A percentile compares a stretch with the other conserved stretches of the same genome.
Conservation (phyloP, 805 yeast species). For the Barnettozyma sp. region DNA sequence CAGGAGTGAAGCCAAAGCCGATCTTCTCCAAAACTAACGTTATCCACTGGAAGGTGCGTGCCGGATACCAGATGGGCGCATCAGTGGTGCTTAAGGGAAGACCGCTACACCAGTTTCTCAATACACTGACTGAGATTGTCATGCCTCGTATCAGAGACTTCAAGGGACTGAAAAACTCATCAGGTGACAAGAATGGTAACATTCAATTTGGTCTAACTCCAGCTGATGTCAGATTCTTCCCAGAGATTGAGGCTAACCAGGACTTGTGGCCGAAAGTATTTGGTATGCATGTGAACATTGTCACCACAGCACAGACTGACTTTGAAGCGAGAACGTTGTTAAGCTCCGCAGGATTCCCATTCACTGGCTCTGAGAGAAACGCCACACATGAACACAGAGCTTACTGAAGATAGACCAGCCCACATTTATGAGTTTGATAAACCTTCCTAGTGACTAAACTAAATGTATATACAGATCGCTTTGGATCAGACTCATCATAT, state of each 20-base stretch:
- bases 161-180: conserved; percentile 61
- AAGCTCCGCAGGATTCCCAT: conserved; percentile 79
- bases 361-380: conserved; percentile 45
- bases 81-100: conserved; percentile 70
- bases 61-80: conserved; percentile 89
- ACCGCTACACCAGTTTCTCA: conserved; percentile 76
- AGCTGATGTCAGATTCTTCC: conserved; percentile 75
- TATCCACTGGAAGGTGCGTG: conserved; percentile 79
- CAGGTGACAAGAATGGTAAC: conserved; percentile 85
- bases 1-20: conserved; percentile 78
- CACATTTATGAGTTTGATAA: too few species aligned
- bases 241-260: conserved; percentile 86
- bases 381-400: conserved; percentile 22
- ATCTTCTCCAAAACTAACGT: conserved; percentile 73
- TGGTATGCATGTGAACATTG: conserved; percentile 79
- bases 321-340: conserved; percentile 80
- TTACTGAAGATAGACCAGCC: conserved; percentile 14
- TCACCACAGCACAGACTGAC: conserved; percentile 86
- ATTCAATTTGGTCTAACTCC: conserved; percentile 77
- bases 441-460: too few species aligned
- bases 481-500: too few species aligned
- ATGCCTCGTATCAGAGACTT: conserved; percentile 89
- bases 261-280: conserved; percentile 84
- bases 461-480: conserved; percentile 1
- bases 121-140: conserved; percentile 85